phyloP scores from a whole-genome alignment of 2,329 filamentous ascomycete genomes.

The Didymella glomerata region DNA sequence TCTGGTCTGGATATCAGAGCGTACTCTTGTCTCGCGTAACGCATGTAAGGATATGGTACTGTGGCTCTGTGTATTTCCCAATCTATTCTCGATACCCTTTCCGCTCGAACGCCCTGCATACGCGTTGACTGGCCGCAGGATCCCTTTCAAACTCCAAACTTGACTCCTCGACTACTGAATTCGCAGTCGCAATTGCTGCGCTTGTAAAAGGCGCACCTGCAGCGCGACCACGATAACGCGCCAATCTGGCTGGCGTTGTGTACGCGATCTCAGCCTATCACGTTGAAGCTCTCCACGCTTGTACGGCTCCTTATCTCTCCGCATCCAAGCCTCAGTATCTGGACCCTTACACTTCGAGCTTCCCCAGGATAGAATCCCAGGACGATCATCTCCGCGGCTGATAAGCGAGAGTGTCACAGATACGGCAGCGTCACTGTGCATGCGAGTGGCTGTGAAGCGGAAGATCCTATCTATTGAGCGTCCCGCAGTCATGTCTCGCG shows the following conservation, averaged over 20 bases:
- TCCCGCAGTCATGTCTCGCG: neutral
- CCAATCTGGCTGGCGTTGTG: conserved; percentile 22
- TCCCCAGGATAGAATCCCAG: conserved; percentile 14
- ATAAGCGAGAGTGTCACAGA: conserved; percentile 11
- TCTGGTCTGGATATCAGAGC: conserved; percentile 32
- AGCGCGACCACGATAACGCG: conserved; percentile 8
- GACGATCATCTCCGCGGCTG: conserved; percentile 6
- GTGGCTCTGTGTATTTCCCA: conserved; percentile 13
- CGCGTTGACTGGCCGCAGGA: neutral
- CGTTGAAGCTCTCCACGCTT: conserved; percentile 1
- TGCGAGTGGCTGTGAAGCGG: neutral
- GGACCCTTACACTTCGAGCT: conserved; percentile 11
- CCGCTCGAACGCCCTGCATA: neutral
- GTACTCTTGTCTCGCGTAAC: conserved; percentile 1
- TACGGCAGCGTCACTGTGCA: conserved; percentile 15
- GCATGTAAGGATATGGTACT: conserved; percentile 15
- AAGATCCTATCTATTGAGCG: conserved; percentile 2
- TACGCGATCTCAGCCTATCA: conserved; percentile 16
- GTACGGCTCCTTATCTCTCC: conserved; percentile 32
- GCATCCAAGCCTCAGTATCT: conserved; percentile 17
- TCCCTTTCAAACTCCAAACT: neutral
- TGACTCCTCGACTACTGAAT: neutral
- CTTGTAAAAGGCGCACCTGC: neutral
- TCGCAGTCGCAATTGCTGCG: neutral
- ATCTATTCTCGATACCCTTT: neutral